These are phyloP conservation scores for Cladosporium colombiae DNA, from an alignment of 2,329 filamentous ascomycete species.

Conservation along the genomic window DNA sequence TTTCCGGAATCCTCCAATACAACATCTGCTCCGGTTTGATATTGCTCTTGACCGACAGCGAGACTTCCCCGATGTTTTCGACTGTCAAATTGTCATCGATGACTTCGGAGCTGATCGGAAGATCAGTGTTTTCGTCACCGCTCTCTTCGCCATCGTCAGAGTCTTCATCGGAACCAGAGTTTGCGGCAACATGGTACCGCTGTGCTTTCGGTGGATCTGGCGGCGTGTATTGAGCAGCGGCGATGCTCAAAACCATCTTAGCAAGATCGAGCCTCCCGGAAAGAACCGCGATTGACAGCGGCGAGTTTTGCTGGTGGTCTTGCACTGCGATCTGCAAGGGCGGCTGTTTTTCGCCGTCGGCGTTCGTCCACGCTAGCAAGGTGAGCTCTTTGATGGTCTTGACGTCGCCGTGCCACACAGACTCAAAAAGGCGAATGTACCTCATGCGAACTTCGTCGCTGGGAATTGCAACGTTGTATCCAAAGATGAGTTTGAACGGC, in stretches of 20 bases:
- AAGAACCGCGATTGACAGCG: slow-evolving; percentile 69
- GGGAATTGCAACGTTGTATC: slow-evolving; percentile 52
- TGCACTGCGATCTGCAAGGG: slow-evolving; percentile 65
- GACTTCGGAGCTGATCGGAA: slow-evolving; percentile 49
- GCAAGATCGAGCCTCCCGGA: slow-evolving; percentile 66
- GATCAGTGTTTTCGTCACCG: slow-evolving; percentile 34
- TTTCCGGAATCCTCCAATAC: slow-evolving; percentile 32
- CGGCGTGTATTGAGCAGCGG: slow-evolving; percentile 66
- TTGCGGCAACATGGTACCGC: slow-evolving; percentile 35
- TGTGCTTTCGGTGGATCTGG: slow-evolving; percentile 25
- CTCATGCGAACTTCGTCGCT: slow-evolving; percentile 57
- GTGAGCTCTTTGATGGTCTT: slow-evolving; percentile 66
- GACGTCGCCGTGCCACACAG: slow-evolving; percentile 70
- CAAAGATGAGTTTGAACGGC: slow-evolving; percentile 53
- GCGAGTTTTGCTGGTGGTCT: slow-evolving; percentile 55
- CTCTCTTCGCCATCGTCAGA: slow-evolving; percentile 30
- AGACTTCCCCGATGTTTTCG: slow-evolving; percentile 71
- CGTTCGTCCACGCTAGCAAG: slow-evolving; percentile 55
- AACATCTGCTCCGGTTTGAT: slow-evolving; percentile 59
- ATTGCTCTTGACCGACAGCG: slow-evolving; percentile 67
- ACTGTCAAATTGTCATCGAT: slow-evolving; percentile 71
- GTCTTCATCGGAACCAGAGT: slow-evolving; percentile 39
- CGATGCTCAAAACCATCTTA: slow-evolving; percentile 68
- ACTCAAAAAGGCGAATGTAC: slow-evolving; percentile 71
- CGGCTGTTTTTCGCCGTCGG: slow-evolving; percentile 52